Percentiles rank a stretch among this genome's conserved stretches.
phyloP scores from a whole-genome alignment of 139 green algal genomes.

The Picochlorum costavermella region DNA sequence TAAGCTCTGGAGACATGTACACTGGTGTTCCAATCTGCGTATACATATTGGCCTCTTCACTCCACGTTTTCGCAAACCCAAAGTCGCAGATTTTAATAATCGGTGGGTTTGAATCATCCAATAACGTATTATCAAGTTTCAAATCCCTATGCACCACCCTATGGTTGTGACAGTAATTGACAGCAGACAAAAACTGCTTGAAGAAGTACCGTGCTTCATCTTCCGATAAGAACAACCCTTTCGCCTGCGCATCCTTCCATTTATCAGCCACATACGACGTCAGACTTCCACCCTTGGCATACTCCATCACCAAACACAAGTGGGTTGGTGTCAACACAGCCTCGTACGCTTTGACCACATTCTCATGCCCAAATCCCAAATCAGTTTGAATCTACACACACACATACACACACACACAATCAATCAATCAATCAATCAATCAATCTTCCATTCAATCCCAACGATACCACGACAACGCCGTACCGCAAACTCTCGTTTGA shows the following conservation, averaged over 20 bases:
- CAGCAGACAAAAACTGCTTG: slow-evolving; percentile 77
- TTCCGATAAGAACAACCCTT: slow-evolving; percentile 63
- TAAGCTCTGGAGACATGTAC: slow-evolving; percentile 75
- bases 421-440: no score
- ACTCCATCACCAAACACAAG: slow-evolving; percentile 48
- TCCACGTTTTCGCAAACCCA: slow-evolving; percentile 59
- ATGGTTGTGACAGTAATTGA: slow-evolving; percentile 85
- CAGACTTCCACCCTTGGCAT: slow-evolving; percentile 50
- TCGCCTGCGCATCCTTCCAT: slow-evolving; percentile 53
- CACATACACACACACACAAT: no score
- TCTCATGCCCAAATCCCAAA: slow-evolving; percentile 28
- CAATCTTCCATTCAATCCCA: background rate
- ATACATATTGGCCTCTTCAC: slow-evolving; percentile 58
- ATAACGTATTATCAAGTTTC: slow-evolving; percentile 75
- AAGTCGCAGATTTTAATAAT: slow-evolving; percentile 80
- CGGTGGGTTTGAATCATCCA: slow-evolving; percentile 56
- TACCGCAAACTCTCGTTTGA: slow-evolving; percentile 47
- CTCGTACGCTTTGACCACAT: slow-evolving; percentile 39
- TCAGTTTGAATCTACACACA: slow-evolving; percentile 33
- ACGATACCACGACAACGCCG: background rate
- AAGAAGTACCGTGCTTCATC: slow-evolving; percentile 84
- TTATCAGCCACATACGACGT: slow-evolving; percentile 55
- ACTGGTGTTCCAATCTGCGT: slow-evolving; percentile 75
- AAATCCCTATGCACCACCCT: slow-evolving; percentile 74
- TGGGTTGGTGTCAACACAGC: slow-evolving; percentile 36